Evolutionary conservation across 305 asterid species (phyloP), one percentile per base, ranked within the genome.

Genomic region (Fraxinus dipetala): DNA sequence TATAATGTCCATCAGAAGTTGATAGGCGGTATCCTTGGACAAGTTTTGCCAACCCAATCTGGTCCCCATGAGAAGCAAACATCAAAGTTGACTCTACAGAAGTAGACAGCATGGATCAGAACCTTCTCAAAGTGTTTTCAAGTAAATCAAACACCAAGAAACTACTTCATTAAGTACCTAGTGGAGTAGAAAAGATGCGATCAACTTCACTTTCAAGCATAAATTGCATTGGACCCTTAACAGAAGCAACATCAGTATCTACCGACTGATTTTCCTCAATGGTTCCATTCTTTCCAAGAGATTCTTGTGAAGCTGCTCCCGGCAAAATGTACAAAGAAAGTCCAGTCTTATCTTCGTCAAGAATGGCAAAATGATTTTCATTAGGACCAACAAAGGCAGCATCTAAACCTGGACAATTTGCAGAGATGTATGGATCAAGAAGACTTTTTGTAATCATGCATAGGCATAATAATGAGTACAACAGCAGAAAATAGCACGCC

Each of bases 11-110:
- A 91, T 95, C 94, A 76, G 92, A 83, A 86, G 90, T 90, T 79
- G 98, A 90, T 85, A 93, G 91, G 78, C 94, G 95, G 89, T 94
- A 96, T 61, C 97, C 98, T 85, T 91, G 90, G 77, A 92, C 85
- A 85, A 96, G 95, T 85, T 95, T 96, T 80, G 90, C 97, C 91
- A 95, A 88, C 84, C 97, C 93, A 88, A 96, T 93, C 89, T 96
- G 98, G 83, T 92, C 97, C 85, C 98, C 99, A 80, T 91, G 93
- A 88, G 97, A 91, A 87, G 97, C 97, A 89, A 95, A 92, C 87
- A 95, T 84, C 88, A 95, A 77, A 80, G 96, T 95, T 79, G 99
- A 95, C 87, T 96, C 99, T 96, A 84, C 88, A 91, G 84, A 79
- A 80, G 61, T 76, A 80, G 81, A 86, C 76, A 73, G 72, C 70